Evolutionary conservation across 768 basidiomycete genomes (phyloP), one percentile per base, ranked within the genome.

Genomic region (Suillus subluteus): DNA sequence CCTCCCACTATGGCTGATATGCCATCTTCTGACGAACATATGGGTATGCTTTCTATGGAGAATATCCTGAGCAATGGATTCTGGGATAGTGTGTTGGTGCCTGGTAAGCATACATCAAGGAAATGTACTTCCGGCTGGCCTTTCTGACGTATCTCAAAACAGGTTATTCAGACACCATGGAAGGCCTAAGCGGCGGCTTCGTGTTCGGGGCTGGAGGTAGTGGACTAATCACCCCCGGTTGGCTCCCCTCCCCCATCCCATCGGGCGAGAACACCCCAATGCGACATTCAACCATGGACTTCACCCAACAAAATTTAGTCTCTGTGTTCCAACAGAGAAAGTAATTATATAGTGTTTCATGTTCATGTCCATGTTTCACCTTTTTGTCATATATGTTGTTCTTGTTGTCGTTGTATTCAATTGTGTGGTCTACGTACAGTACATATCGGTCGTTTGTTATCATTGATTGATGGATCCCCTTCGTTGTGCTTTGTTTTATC

Each of bases 51-150:
- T 67, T 89, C 91, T 62, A 94, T 95, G 90, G 94, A 95, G 71
- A 90, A 87, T 72, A 89, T 95, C 52, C 81, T 95, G 62, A 90
- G 87, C 67, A 87, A 82, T 66, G 88, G 87, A 50, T 95, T 95
- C 76, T 95, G 94, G 94, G 94, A 95, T 76, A 94, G 85, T 70
- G 88, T 95, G 72, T 85, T 95, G 43, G 90, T 95, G 32, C 94
- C 94, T 68, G 94, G 92, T 92, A 73, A 65, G 88, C 83, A 48
- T 66, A 16, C 7, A 37, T 50, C 52, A 56, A 21, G 65, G 44
- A 62, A 16, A 44, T 41, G 13, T 62, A 4, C 65, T 52, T 43
- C 61, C 66, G 58, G 65, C 55, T 65, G n/a, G n/a, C 38, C 13
- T 30, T 37, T 58, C 50, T 65, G 6, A 67, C 54, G 65, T 37